These are phyloP conservation scores for Pythium oligandrum DNA, from an alignment of 352 stramenopile genomes.

Conservation along the genomic window DNA sequence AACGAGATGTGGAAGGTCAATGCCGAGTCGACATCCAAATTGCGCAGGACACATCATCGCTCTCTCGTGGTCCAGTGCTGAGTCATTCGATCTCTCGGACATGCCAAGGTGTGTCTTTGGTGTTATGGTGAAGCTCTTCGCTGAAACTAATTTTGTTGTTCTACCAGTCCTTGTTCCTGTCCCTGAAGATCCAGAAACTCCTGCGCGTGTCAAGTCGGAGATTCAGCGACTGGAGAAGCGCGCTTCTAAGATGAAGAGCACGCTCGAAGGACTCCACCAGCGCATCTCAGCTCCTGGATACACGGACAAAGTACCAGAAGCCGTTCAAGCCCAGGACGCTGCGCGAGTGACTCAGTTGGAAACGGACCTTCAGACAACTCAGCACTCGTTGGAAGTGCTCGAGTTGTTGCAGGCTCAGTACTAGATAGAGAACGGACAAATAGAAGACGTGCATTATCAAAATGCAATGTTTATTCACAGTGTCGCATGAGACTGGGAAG, in stretches of 20 bases:
- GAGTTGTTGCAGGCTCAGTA: slow-evolving; percentile 52
- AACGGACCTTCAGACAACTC: slow-evolving; percentile 43
- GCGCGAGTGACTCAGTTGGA: slow-evolving; percentile 50
- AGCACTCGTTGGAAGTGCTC: slow-evolving; percentile 53
- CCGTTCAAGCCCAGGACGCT: slow-evolving; percentile 53
- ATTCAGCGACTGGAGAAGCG: slow-evolving; percentile 66
- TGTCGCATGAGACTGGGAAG: too few species aligned
- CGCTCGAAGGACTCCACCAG: slow-evolving; percentile 33
- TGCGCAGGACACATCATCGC: background rate
- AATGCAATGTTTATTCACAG: background rate
- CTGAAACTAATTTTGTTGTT: slow-evolving; percentile 2
- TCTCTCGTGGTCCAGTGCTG: slow-evolving; percentile 4
- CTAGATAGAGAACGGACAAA: slow-evolving; percentile 18
- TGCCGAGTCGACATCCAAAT: slow-evolving; percentile 10
- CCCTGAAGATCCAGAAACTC: slow-evolving; percentile 60
- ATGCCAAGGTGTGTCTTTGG: slow-evolving; percentile 17
- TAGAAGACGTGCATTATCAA: background rate
- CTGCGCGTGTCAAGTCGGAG: slow-evolving; percentile 52
- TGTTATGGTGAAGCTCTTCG: background rate
- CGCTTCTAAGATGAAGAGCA: slow-evolving; percentile 41
- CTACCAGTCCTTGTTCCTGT: slow-evolving; percentile 57
- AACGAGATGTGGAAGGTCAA: slow-evolving; percentile 16
- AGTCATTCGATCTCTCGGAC: slow-evolving; percentile 24
- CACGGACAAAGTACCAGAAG: slow-evolving; percentile 53
- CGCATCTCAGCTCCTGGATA: slow-evolving; percentile 53